Conservation (phyloP, 768 basidiomycete genomes). For the Mycena vulgaris region DNA sequence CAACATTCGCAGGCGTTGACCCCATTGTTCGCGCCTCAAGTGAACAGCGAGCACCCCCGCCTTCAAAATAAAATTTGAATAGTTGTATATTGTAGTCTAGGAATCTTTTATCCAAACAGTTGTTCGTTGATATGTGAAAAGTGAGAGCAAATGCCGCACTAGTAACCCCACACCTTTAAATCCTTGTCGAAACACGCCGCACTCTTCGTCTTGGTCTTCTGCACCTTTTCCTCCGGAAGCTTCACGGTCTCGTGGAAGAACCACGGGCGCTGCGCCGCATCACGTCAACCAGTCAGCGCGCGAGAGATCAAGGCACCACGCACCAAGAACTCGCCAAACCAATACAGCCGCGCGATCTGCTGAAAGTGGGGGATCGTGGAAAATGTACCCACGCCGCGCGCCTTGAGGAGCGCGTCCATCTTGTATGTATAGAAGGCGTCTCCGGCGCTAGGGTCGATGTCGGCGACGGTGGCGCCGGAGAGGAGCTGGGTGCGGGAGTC, state of each 20-base stretch:
- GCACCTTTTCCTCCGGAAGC: constrained; percentile 2
- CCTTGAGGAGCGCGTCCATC: constrained; percentile 20
- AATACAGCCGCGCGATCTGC: constrained; percentile 27
- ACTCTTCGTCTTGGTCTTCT: constrained; percentile 5
- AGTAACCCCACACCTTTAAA: constrained; percentile 26
- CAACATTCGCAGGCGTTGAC: too few species aligned
- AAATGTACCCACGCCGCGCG: constrained; percentile 17
- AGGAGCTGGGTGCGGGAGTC: constrained; percentile 10
- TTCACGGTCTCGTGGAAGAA: constrained; percentile 14
- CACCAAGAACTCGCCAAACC: constrained; percentile 27
- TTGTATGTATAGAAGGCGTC: constrained; percentile 19
- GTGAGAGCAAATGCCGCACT: neutral
- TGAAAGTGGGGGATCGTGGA: constrained; percentile 22
- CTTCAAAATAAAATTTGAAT: too few species aligned
- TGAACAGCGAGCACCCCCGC: too few species aligned
- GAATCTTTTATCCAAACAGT: neutral
- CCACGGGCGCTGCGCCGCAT: constrained; percentile 16
- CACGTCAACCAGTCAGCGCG: neutral
- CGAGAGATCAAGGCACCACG: neutral
- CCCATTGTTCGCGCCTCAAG: too few species aligned
- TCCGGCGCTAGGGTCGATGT: neutral
- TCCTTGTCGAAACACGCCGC: constrained; percentile 25
- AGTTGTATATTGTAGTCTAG: too few species aligned
- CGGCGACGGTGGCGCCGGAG: neutral
- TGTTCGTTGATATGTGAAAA: too few species aligned